These are phyloP conservation scores for Neurospora crassa DNA, from an alignment of 2,329 filamentous ascomycete species.

Conservation along the genomic window DNA sequence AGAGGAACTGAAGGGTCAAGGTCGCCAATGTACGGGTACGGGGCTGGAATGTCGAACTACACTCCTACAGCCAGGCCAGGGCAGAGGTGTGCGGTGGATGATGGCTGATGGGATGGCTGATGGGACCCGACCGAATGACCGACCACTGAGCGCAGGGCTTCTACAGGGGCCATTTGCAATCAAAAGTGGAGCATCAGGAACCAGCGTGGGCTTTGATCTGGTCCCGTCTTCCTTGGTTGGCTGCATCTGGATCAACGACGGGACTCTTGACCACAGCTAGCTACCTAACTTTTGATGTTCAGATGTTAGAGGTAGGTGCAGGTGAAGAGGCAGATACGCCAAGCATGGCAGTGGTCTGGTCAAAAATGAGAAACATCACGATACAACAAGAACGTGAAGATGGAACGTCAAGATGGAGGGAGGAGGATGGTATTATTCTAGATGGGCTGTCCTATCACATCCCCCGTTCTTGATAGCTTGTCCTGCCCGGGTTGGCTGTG, in stretches of 20 bases:
- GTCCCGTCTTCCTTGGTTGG: background rate
- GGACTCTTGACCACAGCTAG: background rate
- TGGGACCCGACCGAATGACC: background rate
- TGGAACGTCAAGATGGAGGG: background rate
- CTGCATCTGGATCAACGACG: background rate
- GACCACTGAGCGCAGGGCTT: background rate
- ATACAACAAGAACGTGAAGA: background rate
- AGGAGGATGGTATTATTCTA: too few relatives aligned
- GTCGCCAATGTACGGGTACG: background rate
- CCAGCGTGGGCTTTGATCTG: background rate
- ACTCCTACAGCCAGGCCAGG: background rate
- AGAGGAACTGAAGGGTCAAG: background rate
- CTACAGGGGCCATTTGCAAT: constrained; percentile 7
- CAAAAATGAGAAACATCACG: background rate
- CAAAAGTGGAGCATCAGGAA: constrained; percentile 14
- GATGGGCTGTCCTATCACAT: background rate
- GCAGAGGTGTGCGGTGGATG: constrained; percentile 3
- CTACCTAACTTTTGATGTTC: background rate
- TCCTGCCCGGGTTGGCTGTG: background rate
- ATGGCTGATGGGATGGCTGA: background rate
- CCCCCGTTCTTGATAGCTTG: background rate
- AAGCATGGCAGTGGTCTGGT: background rate
- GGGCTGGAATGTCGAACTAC: background rate
- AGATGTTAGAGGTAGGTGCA: too few relatives aligned
- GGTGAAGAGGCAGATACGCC: too few relatives aligned